A percentile compares a stretch with the other conserved stretches of the same genome.
Conservation (phyloP, 768 basidiomycete species). For the Saitozyma podzolica region DNA sequence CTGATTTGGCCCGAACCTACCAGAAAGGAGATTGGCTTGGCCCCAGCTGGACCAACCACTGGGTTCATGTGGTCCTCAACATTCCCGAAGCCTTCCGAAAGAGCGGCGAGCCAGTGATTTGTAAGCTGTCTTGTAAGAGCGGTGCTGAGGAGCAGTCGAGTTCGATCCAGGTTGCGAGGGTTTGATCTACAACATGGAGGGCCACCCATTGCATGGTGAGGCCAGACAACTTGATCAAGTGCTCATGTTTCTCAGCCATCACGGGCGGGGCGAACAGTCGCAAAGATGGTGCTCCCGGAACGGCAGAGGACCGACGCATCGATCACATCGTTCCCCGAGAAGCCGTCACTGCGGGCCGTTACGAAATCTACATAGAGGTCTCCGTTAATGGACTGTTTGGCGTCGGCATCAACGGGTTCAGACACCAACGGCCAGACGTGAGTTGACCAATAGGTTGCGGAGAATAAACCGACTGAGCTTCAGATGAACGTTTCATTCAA, state of each 20-base stretch:
- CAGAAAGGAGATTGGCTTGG: slow-evolving; percentile 87
- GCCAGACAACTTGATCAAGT: too few species aligned
- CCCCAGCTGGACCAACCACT: slow-evolving; percentile 94
- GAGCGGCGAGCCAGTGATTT: slow-evolving; percentile 75
- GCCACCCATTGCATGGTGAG: slow-evolving; percentile 71
- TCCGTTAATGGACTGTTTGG: slow-evolving; percentile 85
- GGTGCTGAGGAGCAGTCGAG: slow-evolving; percentile 63
- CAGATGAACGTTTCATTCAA: too few species aligned
- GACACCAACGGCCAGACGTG: slow-evolving; percentile 67
- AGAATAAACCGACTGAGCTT: slow-evolving; percentile 20
- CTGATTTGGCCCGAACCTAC: slow-evolving; percentile 41
- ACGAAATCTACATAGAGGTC: slow-evolving; percentile 34
- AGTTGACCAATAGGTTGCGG: slow-evolving; percentile 27
- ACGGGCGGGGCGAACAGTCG: slow-evolving; percentile 71
- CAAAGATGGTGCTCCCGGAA: slow-evolving; percentile 13
- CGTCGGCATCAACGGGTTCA: slow-evolving; percentile 63
- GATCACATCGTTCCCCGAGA: slow-evolving; percentile 81
- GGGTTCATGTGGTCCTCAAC: slow-evolving; percentile 81
- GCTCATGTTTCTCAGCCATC: slow-evolving; percentile 60
- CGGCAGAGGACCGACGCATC: slow-evolving; percentile 72
- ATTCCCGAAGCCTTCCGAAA: slow-evolving; percentile 70
- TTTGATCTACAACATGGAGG: slow-evolving; percentile 78
- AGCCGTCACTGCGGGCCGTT: slow-evolving; percentile 60
- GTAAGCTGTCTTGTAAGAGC: slow-evolving; percentile 6
- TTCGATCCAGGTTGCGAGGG: slow-evolving; percentile 93